Conservation (phyloP, 1,284 basidiomycete genomes). For the Rhodotorula sp. region DNA sequence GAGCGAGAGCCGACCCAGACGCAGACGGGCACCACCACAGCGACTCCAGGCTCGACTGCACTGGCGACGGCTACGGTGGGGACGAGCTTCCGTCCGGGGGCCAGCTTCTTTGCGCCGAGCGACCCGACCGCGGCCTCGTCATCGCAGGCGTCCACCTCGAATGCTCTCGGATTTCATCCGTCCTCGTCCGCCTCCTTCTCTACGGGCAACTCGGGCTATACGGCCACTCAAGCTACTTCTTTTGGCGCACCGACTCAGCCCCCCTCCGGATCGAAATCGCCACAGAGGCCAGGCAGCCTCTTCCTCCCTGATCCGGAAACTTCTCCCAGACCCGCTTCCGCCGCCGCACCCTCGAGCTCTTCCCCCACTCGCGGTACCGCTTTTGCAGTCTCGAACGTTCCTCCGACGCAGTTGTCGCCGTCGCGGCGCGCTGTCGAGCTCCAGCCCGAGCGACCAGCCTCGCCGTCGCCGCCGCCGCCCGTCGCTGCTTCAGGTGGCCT, state of each 20-base stretch:
- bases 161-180: slow-evolving; percentile 1
- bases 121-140: slow-evolving; percentile 8
- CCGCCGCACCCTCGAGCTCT: not conserved
- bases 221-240: slow-evolving; percentile 13
- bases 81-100: not conserved
- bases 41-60: not conserved
- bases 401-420: not conserved
- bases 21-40: not conserved
- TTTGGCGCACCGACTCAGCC: slow-evolving; percentile 5
- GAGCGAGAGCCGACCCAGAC: not conserved
- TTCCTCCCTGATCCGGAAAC: not conserved
- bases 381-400: not conserved
- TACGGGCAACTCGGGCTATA: not conserved
- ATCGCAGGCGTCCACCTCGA: not conserved
- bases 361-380: slow-evolving; percentile 9
- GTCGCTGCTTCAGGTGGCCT: not conserved
- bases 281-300: not conserved
- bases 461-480: not conserved
- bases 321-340: not conserved
- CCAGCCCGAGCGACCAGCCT: too few relatives aligned
- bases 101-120: slow-evolving; percentile 2
- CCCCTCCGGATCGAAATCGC: not conserved
- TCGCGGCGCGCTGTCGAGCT: not conserved
- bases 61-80: too few relatives aligned
- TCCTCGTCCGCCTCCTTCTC: not conserved